A percentile compares a stretch with the other conserved stretches of the same genome.
Evolutionary conservation across 192 early-diverging fungal genomes (phyloP).

Genomic region (Neocallimastix lanati): DNA sequence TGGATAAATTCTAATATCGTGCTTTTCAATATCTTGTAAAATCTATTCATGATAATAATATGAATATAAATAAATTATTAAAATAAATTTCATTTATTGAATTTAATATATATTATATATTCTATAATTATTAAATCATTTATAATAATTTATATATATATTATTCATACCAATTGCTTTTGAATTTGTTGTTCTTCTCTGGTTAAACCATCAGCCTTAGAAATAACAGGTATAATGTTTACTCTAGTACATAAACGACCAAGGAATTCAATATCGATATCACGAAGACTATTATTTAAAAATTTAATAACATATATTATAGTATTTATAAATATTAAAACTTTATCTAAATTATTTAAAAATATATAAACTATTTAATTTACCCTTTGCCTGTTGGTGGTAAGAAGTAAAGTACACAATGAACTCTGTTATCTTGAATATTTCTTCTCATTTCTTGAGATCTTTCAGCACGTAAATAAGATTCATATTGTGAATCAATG

Average conservation of each 20-base stretch:
- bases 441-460: not conserved
- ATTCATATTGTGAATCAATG: not conserved
- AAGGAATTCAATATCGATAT: slow-evolving; percentile 61
- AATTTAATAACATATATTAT: too few species aligned
- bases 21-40: slow-evolving; percentile 35
- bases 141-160: too few species aligned
- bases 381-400: slow-evolving; percentile 82
- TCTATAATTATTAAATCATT: too few species aligned
- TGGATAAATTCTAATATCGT: slow-evolving; percentile 56
- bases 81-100: too few species aligned
- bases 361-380: too few species aligned
- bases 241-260: slow-evolving; percentile 65
- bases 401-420: slow-evolving; percentile 97
- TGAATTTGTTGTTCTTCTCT: slow-evolving; percentile 32
- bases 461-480: not conserved
- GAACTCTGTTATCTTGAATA: slow-evolving; percentile 73
- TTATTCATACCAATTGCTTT: not conserved
- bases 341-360: too few species aligned
- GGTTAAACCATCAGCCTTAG: slow-evolving; percentile 80
- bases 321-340: too few species aligned
- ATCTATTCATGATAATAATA: too few species aligned
- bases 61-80: too few species aligned
- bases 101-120: too few species aligned
- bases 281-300: slow-evolving; percentile 52
- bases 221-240: slow-evolving; percentile 96